phyloP scores from a whole-genome alignment of 2,329 filamentous ascomycete species.

The Ceratocystis huliohia region DNA sequence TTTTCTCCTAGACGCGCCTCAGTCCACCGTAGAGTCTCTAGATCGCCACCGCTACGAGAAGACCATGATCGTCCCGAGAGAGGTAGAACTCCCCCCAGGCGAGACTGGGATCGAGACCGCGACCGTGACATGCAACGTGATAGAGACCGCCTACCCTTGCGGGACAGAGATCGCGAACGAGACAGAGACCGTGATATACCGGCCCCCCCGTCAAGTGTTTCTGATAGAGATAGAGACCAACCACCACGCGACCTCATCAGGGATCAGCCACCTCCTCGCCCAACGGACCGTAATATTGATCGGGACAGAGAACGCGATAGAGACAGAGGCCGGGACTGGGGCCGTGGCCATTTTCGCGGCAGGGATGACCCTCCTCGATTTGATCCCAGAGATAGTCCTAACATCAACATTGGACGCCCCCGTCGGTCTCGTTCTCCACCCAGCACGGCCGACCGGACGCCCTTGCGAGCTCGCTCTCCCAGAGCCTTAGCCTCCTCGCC shows the following conservation, averaged over 20 bases:
- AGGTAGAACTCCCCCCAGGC: constrained; percentile 30
- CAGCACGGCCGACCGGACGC: constrained; percentile 23
- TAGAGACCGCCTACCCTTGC: constrained; percentile 10
- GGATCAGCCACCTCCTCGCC: constrained; percentile 7
- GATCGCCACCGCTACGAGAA: constrained; percentile 24
- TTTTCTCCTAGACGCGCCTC: constrained; percentile 30
- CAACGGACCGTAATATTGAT: constrained; percentile 24
- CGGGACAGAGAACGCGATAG: constrained; percentile 29
- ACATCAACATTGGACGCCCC: background rate
- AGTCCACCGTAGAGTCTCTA: constrained; percentile 26
- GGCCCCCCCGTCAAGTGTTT: background rate
- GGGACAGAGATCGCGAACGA: constrained; percentile 25
- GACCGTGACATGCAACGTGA: constrained; percentile 26
- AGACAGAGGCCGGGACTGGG: constrained; percentile 29
- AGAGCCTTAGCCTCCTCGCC: constrained; percentile 9
- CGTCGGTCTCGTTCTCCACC: constrained; percentile 44
- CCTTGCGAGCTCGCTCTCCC: constrained; percentile 13
- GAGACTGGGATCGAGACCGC: constrained; percentile 28
- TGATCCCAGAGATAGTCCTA: constrained; percentile 11
- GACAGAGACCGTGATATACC: constrained; percentile 23
- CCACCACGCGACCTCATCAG: constrained; percentile 12
- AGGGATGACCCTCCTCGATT: constrained; percentile 27
- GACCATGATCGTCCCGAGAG: constrained; percentile 31
- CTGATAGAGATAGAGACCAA: constrained; percentile 11
- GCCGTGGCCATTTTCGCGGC: constrained; percentile 25